Evolutionary conservation across 2,329 filamentous ascomycete genomes (phyloP), one percentile per base, ranked within the genome.

Genomic region (Alternaria novae-zelandiae): DNA sequence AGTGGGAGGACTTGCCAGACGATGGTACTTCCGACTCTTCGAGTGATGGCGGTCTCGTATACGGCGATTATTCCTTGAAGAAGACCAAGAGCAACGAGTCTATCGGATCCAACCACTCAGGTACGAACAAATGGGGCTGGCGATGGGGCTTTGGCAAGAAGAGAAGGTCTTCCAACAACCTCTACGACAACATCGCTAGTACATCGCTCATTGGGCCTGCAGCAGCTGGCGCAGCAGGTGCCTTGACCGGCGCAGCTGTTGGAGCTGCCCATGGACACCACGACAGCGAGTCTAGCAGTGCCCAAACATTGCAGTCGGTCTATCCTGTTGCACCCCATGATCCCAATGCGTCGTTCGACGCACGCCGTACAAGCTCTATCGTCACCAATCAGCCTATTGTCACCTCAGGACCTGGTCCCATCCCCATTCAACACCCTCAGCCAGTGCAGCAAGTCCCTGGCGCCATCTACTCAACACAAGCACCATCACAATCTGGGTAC

Each of bases 341-440:
- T 67, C 88, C 89, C 7, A 83, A 81, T 20, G 63, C 70, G 21
- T 84, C 81, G 25, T 90, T 90, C 69, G 89, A 92, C 67, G 86
- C 84, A 53, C 74, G 76, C 64, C 83, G 84, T 30, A 83, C 81
- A 21, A 87, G 88, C 41, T 74, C 83, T n/a, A 76, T 83, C 13
- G 83, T 83, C 15, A 75, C 78, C 61, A 78, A 72, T 13, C 78
- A 79, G 56, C 74, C 77, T 54, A 49, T 78, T 5, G 58, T 79
- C 12, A 77, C 77, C 15, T 70, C 77, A 8, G 71, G 74, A 32
- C 74, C 75, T 9, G 77, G 73, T 83, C 84, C 88, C 0, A 86
- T 93, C 30, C 89, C 90, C 11, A 84, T 97, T n/a, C 91, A 96
- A 76, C 93, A 97, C 71, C 94, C 94, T 3, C 90, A 94, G 70